phyloP scores from a whole-genome alignment of 345 rosid species.

The Excoecaria agallocha region DNA sequence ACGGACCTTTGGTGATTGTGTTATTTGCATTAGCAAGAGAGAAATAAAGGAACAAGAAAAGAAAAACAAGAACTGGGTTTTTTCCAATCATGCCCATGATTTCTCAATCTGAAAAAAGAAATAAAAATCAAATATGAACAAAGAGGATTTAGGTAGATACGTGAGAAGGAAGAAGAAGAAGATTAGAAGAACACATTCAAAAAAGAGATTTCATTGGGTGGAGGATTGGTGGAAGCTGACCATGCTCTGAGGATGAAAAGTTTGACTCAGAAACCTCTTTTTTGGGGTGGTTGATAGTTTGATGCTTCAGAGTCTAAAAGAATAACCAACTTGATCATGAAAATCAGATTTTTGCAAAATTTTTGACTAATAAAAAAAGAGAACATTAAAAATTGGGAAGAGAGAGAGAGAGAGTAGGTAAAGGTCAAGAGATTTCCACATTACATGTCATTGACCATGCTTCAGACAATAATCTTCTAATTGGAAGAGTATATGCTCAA shows the following conservation, averaged over 20 bases:
- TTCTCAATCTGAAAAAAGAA: background rate
- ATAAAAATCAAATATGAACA: background rate
- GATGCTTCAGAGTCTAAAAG: background rate
- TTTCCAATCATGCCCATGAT: conserved; percentile 12
- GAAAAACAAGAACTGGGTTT: conserved; percentile 25
- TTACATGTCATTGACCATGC: conserved; percentile 8
- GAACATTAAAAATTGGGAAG: background rate
- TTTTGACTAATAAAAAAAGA: conserved; percentile 9
- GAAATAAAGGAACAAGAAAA: conserved; percentile 23
- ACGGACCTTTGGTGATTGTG: conserved; percentile 36
- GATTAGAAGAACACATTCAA: background rate
- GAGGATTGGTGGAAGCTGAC: background rate
- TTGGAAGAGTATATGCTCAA: no score
- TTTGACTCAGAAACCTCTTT: conserved; percentile 12
- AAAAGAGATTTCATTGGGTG: background rate
- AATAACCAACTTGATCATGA: background rate
- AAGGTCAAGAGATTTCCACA: conserved; percentile 1
- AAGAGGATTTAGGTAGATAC: background rate
- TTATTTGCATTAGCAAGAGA: conserved; percentile 24
- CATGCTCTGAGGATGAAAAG: conserved; percentile 7
- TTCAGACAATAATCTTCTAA: no score
- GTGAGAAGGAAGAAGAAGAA: background rate
- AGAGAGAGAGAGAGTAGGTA: background rate
- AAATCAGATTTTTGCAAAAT: background rate
- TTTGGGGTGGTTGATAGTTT: background rate